Percentiles rank a stretch among this genome's conserved stretches.
These are phyloP conservation scores for Chrysanthemum makinoi DNA, from an alignment of 129 eudicot species.

Conservation along the genomic window DNA sequence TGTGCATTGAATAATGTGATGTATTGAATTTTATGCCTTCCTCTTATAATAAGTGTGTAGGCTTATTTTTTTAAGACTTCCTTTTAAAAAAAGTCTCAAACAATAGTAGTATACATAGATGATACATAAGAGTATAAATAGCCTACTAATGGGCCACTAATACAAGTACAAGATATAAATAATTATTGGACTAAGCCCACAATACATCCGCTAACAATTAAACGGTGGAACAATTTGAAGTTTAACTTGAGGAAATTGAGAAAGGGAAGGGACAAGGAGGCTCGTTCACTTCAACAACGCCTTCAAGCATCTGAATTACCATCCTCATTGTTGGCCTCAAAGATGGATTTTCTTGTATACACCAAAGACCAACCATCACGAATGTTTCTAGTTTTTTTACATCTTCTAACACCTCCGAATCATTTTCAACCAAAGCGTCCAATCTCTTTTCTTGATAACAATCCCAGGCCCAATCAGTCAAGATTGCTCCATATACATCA, in stretches of 20 bases:
- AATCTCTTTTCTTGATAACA: neutral
- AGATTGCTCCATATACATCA: neutral
- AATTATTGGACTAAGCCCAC: too few species aligned
- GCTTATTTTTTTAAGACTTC: too few species aligned
- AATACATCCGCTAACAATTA: too few species aligned
- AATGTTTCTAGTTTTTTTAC: neutral
- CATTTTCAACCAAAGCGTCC: neutral
- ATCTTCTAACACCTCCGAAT: neutral
- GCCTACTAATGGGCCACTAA: too few species aligned
- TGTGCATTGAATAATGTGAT: too few species aligned
- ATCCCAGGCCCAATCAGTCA: neutral
- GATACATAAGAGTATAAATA: too few species aligned
- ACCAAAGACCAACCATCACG: neutral
- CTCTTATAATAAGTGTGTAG: too few species aligned
- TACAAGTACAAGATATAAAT: too few species aligned
- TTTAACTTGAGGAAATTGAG: neutral
- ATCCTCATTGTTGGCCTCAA: neutral
- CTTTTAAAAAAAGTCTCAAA: too few species aligned
- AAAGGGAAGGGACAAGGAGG: neutral
- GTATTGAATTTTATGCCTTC: too few species aligned
- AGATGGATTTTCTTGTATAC: neutral
- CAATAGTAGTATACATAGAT: too few species aligned
- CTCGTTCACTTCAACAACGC: neutral
- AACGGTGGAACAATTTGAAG: too few species aligned
- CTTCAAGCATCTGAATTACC: neutral